A percentile compares a stretch with the other conserved stretches of the same genome.
These are phyloP conservation scores for Silene uniflora DNA, from an alignment of 148 eudicot genomes.

Conservation along the genomic window DNA sequence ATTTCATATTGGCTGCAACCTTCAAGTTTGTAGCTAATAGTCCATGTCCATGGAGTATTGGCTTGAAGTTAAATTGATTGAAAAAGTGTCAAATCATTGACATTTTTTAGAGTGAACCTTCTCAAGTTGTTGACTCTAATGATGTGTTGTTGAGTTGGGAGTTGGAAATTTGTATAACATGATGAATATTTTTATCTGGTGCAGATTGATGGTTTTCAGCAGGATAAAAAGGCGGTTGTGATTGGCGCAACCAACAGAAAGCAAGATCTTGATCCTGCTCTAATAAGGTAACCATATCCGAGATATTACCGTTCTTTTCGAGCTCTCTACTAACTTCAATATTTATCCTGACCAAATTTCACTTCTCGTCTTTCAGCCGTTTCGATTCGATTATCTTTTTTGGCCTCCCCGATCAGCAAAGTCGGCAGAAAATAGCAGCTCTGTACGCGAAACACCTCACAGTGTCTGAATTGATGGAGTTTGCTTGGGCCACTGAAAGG, in stretches of 20 bases:
- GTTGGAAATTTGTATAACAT: neutral
- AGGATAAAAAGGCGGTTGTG: conserved; percentile 90
- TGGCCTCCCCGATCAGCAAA: conserved; percentile 71
- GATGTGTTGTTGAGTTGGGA: neutral
- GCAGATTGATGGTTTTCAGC: conserved; percentile 99
- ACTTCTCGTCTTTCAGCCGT: conserved; percentile 49
- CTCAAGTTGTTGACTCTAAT: no score
- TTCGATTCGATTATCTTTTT: conserved; percentile 81
- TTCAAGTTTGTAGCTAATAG: neutral
- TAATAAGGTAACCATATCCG: conserved; percentile 51
- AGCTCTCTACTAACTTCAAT: neutral
- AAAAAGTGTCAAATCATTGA: no score
- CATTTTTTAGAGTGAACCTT: no score
- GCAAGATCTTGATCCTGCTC: conserved; percentile 98
- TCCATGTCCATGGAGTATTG: neutral
- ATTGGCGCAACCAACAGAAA: conserved; percentile 96
- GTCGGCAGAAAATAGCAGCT: conserved; percentile 79
- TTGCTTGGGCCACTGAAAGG: conserved; percentile 72
- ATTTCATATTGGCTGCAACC: neutral
- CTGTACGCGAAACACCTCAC: conserved; percentile 93
- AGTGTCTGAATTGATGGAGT: conserved; percentile 55
- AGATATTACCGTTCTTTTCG: neutral
- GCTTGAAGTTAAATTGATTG: neutral
- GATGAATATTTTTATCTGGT: conserved; percentile 7
- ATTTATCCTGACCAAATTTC: neutral